Evolutionary conservation across 805 yeast genomes (phyloP).

Genomic region (Candida multigemmis): DNA sequence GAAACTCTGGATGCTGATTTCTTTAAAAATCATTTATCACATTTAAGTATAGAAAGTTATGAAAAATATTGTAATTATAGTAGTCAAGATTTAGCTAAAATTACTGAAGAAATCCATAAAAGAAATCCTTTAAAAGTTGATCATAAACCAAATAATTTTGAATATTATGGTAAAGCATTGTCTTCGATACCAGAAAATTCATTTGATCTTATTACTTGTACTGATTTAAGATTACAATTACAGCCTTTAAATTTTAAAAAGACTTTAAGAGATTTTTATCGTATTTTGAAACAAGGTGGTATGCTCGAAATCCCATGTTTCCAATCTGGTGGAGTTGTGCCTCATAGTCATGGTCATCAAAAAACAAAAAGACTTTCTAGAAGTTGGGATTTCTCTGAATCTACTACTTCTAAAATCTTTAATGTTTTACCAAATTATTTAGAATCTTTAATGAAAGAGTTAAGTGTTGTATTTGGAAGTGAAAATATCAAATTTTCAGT

Average conservation of each 20-base stretch:
- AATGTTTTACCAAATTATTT: constrained; percentile 17
- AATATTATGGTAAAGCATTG: constrained; percentile 15
- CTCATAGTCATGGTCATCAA: constrained; percentile 2
- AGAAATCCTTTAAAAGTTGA: constrained; percentile 1
- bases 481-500: constrained; percentile 21
- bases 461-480: constrained; percentile 20
- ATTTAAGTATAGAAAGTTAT: constrained; percentile 11
- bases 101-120: not conserved
- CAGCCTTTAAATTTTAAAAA: constrained; percentile 14
- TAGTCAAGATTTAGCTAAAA: constrained; percentile 4
- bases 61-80: constrained; percentile 7
- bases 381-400: constrained; percentile 5
- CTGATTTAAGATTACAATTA: constrained; percentile 27
- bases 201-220: constrained; percentile 26
- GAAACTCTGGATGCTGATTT: constrained; percentile 12
- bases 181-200: constrained; percentile 16
- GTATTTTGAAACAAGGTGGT: constrained; percentile 29
- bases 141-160: constrained; percentile 23
- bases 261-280: constrained; percentile 20
- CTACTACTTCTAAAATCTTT: constrained; percentile 5
- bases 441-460: constrained; percentile 11
- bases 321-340: constrained; percentile 7
- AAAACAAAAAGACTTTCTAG: constrained; percentile 1
- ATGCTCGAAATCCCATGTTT: constrained; percentile 21
- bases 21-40: constrained; percentile 11